Evolutionary conservation across 495 filamentous ascomycete genomes (phyloP).

Genomic region (Aspergillus heteromorphus): DNA sequence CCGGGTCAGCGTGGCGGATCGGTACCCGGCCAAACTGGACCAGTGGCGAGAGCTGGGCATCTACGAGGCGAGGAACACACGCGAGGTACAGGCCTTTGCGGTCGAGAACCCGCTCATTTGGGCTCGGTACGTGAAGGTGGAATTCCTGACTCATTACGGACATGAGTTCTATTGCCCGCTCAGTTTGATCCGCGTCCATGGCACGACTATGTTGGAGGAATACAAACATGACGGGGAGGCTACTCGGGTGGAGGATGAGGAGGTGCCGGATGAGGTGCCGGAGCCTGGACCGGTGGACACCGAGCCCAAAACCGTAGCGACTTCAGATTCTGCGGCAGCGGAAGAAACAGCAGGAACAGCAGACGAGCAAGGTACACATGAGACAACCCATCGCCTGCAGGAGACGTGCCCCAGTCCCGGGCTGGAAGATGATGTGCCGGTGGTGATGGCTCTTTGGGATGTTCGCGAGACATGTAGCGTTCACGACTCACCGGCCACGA

Average conservation of each 20-base stretch:
- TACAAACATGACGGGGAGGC: constrained; percentile 71
- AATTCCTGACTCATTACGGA: constrained; percentile 90
- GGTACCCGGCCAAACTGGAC: constrained; percentile 85
- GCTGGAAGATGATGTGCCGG: constrained; percentile 12
- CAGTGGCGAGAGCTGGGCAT: constrained; percentile 88
- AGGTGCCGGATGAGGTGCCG: constrained; percentile 37
- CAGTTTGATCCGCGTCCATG: constrained; percentile 85
- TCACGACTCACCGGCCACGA: constrained; percentile 10
- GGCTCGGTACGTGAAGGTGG: constrained; percentile 85
- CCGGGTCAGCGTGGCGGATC: constrained; percentile 82
- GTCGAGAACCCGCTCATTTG: constrained; percentile 92
- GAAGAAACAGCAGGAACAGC: too few relatives aligned
- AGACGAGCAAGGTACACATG: background rate
- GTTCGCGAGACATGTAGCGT: constrained; percentile 16
- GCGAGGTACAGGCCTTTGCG: constrained; percentile 90
- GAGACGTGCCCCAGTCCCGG: constrained; percentile 14
- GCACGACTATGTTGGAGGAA: constrained; percentile 93
- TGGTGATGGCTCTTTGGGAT: constrained; percentile 6
- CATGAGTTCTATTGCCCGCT: constrained; percentile 95
- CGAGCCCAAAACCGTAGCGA: constrained; percentile 20
- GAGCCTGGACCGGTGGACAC: constrained; percentile 36
- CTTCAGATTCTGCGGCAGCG: too few relatives aligned
- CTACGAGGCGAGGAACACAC: constrained; percentile 84
- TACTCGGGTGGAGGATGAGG: constrained; percentile 53
- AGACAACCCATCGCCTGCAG: too few relatives aligned